These are phyloP conservation scores for Themeda triandra DNA, from an alignment of 176 grass and related monocot genomes.

Conservation along the genomic window DNA sequence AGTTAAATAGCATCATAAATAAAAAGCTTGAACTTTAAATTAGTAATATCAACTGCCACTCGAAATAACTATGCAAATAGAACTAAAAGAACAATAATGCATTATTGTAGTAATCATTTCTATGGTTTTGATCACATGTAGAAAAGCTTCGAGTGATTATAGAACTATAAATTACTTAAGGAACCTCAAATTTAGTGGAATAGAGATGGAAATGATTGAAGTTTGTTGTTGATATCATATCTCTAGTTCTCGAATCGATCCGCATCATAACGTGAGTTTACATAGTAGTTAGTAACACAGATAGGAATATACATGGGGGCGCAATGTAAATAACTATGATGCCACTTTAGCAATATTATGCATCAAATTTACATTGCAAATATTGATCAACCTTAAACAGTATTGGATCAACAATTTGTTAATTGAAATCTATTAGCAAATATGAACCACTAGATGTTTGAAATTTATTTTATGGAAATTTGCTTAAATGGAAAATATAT, in stretches of 20 bases:
- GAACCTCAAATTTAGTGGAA: neutral
- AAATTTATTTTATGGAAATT: too few species aligned
- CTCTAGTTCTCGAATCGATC: neutral
- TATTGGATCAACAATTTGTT: too few species aligned
- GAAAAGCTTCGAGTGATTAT: neutral
- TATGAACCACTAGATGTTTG: too few species aligned
- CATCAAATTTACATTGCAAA: too few species aligned
- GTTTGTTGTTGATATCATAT: neutral
- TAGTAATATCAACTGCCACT: neutral
- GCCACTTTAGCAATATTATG: neutral
- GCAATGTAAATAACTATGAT: neutral
- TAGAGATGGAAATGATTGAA: neutral
- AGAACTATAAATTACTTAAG: neutral
- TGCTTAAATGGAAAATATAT: too few species aligned
- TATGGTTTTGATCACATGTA: neutral
- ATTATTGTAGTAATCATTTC: neutral
- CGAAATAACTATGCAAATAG: neutral
- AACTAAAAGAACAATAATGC: neutral
- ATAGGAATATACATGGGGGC: neutral
- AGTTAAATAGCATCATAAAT: neutral
- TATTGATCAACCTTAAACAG: too few species aligned
- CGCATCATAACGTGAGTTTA: neutral
- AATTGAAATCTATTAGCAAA: too few species aligned
- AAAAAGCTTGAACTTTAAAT: neutral
- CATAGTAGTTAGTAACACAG: neutral